Evolutionary conservation across 2,329 filamentous ascomycete species (phyloP), one percentile per base, ranked within the genome.

Genomic region (Aspergillus bombycis): DNA sequence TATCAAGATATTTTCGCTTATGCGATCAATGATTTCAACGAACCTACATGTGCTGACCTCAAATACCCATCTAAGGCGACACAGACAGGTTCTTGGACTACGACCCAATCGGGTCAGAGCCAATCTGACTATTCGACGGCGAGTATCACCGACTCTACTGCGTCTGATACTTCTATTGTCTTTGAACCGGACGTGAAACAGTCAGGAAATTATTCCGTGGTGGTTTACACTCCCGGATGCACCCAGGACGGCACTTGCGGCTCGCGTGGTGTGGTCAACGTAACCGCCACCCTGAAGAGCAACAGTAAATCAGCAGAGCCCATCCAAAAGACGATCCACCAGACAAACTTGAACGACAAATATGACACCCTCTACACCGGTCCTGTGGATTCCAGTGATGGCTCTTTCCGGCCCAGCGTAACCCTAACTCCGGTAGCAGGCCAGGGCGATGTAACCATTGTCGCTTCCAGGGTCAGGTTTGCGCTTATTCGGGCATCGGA

Each of bases 301-400:
- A 73, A 73, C 34, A 79, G 69, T 72, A 83, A 74, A 72, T 79
- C 61, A 73, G 78, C 70, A 69, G 80, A 71, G 66, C 82, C 86
- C 6, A 83, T 89, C 62, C 84, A 86, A 32, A 87, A 84, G 0
- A 84, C 86, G 0, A 81, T 97, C 9, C 96, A 86, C 75, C 95
- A 99, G 78, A 97, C 94, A 21, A 99, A 99, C 79, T 86, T 96
- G 75, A 96, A 90, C 76, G 94, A 98, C 82, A 99, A 99, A 78
- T 98, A 96, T 74, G 95, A 99, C 74, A 89, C 92, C 69, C 89
- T 99, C 63, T 97, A 93, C 79, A 91, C 90, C 68, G 95, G 94
- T 54, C 88, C 88, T 68, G 88, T 99, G 60, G 93, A 98, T 74
- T 89, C 89, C 60, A 88, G 86, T 59, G 89, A 87, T 11, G 82